Evolutionary conservation across 73 alveolate species (phyloP).

Genomic region (Uronychia binucleata): DNA sequence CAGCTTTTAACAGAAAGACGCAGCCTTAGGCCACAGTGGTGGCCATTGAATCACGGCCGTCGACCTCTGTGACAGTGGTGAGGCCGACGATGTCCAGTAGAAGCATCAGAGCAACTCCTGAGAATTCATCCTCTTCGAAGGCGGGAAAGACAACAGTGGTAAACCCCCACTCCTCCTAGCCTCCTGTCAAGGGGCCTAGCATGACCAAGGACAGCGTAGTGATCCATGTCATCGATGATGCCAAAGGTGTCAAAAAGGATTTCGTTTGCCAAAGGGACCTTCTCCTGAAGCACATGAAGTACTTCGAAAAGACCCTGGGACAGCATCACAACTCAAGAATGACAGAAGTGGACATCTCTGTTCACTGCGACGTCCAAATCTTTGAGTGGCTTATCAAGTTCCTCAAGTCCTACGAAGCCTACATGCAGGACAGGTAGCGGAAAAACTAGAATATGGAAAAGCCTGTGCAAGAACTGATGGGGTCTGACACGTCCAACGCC

Average conservation of each 20-base stretch:
- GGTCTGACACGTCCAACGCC: background rate
- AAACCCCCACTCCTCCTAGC: background rate
- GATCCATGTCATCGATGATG: constrained; percentile 76
- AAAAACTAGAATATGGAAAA: background rate
- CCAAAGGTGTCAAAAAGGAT: constrained; percentile 50
- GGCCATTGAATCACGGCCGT: background rate
- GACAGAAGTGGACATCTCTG: constrained; percentile 60
- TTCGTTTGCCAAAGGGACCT: constrained; percentile 51
- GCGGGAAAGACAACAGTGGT: background rate
- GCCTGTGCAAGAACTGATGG: background rate
- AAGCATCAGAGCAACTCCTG: background rate
- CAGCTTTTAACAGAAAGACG: background rate
- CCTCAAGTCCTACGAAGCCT: constrained; percentile 39
- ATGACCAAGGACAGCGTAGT: background rate
- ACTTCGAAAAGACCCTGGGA: constrained; percentile 56
- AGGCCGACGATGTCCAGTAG: background rate
- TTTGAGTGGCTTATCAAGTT: constrained; percentile 76
- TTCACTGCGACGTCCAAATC: constrained; percentile 72
- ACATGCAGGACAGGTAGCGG: background rate
- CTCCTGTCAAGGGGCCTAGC: background rate
- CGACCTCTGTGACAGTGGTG: background rate
- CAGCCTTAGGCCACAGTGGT: background rate
- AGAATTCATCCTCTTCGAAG: background rate
- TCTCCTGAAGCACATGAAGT: constrained; percentile 69
- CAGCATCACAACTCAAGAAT: constrained; percentile 22